Evolutionary conservation across 805 yeast species (phyloP).

Genomic region (Clavispora carvajalis): DNA sequence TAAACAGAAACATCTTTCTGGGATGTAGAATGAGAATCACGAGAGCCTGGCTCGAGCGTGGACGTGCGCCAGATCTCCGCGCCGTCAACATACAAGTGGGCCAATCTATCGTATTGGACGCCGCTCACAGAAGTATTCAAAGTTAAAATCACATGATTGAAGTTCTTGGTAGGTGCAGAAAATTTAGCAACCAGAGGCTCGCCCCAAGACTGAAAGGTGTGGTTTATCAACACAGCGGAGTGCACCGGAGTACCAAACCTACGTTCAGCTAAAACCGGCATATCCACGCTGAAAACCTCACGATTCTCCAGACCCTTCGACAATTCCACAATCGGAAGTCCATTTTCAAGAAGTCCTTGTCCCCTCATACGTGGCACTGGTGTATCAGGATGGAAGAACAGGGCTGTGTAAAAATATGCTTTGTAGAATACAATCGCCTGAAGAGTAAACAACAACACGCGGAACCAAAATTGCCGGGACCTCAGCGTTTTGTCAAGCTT

Average conservation of each 20-base stretch:
- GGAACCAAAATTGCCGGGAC: not conserved
- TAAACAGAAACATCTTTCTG: constrained; percentile 64
- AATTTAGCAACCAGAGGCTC: constrained; percentile 41
- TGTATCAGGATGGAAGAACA: not conserved
- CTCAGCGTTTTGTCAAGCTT: not conserved
- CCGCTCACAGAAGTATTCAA: constrained; percentile 55
- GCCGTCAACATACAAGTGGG: constrained; percentile 57
- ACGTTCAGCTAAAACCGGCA: constrained; percentile 21
- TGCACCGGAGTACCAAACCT: constrained; percentile 31
- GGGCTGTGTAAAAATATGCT: not conserved
- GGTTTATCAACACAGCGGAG: constrained; percentile 35
- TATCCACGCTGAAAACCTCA: constrained; percentile 23
- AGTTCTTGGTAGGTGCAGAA: constrained; percentile 41
- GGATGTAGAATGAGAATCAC: constrained; percentile 40
- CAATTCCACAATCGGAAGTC: not conserved
- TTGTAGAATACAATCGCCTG: not conserved
- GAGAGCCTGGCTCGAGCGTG: constrained; percentile 57
- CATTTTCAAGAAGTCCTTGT: constrained; percentile 4
- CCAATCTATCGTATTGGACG: constrained; percentile 55
- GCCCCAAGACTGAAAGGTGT: constrained; percentile 61
- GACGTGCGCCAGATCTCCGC: constrained; percentile 72
- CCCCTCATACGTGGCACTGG: not conserved
- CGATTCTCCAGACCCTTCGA: not conserved
- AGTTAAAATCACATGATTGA: constrained; percentile 49
- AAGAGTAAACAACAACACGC: not conserved